Evolutionary conservation across 345 rosid species (phyloP).

Genomic region (Eucalyptus rudis): DNA sequence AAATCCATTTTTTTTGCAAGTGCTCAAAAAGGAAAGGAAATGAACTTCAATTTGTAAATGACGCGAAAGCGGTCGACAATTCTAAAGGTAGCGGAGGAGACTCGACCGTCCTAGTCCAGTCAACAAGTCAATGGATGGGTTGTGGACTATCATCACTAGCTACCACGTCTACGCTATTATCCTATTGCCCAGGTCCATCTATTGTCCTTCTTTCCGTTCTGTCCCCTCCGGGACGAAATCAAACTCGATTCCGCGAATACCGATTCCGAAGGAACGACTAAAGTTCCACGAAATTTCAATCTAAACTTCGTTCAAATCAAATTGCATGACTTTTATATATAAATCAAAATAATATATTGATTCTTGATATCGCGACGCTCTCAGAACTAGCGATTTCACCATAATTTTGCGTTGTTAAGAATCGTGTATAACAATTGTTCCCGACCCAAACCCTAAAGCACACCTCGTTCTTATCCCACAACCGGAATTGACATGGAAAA

Average conservation of each 20-base stretch:
- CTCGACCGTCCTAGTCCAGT: not conserved
- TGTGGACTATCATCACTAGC: not conserved
- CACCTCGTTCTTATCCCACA: not conserved
- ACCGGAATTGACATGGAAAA: no score
- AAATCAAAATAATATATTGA: rapidly evolving
- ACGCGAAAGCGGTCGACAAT: not conserved
- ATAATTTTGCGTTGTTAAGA: rapidly evolving
- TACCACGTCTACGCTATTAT: not conserved
- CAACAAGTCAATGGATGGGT: not conserved
- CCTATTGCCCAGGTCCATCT: not conserved
- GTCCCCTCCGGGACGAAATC: not conserved
- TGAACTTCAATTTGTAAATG: not conserved
- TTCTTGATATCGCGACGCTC: rapidly evolving
- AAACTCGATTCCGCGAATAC: not conserved
- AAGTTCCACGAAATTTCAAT: not conserved
- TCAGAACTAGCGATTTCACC: not conserved
- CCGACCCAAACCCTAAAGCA: not conserved
- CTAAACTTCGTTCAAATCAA: not conserved
- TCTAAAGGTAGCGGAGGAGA: not conserved
- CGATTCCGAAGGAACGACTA: not conserved
- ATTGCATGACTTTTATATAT: not conserved
- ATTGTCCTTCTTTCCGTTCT: not conserved
- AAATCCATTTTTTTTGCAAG: not conserved
- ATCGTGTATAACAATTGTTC: not conserved
- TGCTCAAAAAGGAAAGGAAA: not conserved